These are phyloP conservation scores for Monosporascus sp. DNA, from an alignment of 2,329 filamentous ascomycete genomes.

Conservation along the genomic window DNA sequence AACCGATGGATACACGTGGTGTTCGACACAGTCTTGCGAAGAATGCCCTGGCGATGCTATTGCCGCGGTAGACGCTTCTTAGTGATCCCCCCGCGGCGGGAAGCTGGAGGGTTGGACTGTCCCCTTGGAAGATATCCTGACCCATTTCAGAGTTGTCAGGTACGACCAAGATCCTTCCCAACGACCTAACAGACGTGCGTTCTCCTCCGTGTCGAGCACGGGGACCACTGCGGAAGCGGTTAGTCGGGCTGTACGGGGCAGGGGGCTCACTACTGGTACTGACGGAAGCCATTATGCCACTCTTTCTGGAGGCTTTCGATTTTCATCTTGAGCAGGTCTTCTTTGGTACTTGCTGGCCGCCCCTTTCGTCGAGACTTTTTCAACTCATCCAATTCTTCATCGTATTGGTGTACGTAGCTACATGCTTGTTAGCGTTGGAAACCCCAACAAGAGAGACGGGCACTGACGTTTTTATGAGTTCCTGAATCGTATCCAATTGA, in stretches of 20 bases:
- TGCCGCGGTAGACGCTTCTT: constrained; percentile 3
- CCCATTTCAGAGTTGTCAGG: constrained; percentile 70
- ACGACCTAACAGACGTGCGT: constrained; percentile 57
- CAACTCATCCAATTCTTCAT: constrained; percentile 62
- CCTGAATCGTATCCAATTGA: constrained; percentile 51
- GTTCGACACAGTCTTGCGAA: constrained; percentile 8
- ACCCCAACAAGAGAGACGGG: background rate
- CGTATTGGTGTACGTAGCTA: constrained; percentile 62
- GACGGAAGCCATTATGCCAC: constrained; percentile 76
- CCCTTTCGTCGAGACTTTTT: constrained; percentile 71
- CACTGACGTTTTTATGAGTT: constrained; percentile 55
- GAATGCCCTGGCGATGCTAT: constrained; percentile 2
- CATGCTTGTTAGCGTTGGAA: constrained; percentile 18
- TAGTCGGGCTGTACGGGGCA: constrained; percentile 8
- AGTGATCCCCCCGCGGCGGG: constrained; percentile 57
- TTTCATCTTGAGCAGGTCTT: constrained; percentile 71
- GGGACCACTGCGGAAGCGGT: constrained; percentile 54
- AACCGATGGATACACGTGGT: constrained; percentile 13
- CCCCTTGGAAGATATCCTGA: constrained; percentile 65
- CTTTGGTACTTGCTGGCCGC: constrained; percentile 68
- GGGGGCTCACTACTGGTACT: constrained; percentile 23
- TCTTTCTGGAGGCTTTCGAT: constrained; percentile 71
- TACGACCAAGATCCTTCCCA: constrained; percentile 87
- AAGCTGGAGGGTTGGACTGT: constrained; percentile 66
- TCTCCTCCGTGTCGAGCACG: constrained; percentile 65